Evolutionary conservation across 1,284 basidiomycete genomes (phyloP).

Genomic region (Cutaneotrichosporon daszewskae): DNA sequence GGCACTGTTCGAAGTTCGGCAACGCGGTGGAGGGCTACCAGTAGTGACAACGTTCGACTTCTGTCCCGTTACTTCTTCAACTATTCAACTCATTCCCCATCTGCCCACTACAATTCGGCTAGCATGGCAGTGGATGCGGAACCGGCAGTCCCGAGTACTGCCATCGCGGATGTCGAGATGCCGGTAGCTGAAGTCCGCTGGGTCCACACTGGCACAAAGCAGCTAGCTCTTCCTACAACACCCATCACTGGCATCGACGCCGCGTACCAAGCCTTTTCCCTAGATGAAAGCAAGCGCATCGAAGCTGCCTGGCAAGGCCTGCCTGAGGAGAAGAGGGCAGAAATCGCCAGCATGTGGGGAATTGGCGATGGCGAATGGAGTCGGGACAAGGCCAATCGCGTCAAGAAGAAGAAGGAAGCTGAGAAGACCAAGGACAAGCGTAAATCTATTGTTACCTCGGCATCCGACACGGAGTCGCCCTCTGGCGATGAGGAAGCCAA

Average conservation of each 20-base stretch:
- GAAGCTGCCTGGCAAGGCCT: conserved; percentile 52
- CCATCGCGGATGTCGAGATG: not conserved
- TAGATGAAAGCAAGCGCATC: conserved; percentile 35
- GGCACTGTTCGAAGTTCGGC: too few species aligned
- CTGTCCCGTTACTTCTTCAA: too few species aligned
- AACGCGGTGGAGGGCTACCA: too few species aligned
- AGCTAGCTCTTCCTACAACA: conserved; percentile 42
- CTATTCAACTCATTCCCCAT: too few species aligned
- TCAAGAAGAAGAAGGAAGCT: conserved; percentile 35
- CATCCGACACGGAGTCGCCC: not conserved
- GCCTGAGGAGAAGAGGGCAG: conserved; percentile 12
- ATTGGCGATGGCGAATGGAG: conserved; percentile 27
- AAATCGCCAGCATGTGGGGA: conserved; percentile 25
- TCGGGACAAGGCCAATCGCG: conserved; percentile 13
- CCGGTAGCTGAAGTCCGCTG: conserved; percentile 39
- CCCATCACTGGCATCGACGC: conserved; percentile 39
- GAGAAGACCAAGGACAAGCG: conserved; percentile 50
- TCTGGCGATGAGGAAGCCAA: not conserved
- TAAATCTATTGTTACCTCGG: conserved; percentile 8
- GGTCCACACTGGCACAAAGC: conserved; percentile 47
- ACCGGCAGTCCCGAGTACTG: too few species aligned
- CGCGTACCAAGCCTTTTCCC: conserved; percentile 56
- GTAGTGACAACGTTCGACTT: too few species aligned
- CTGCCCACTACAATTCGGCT: too few species aligned
- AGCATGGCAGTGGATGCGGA: too few species aligned